Evolutionary conservation across 306 rosid genomes (phyloP), one percentile per base, ranked within the genome.

Genomic region (Betula pendula): DNA sequence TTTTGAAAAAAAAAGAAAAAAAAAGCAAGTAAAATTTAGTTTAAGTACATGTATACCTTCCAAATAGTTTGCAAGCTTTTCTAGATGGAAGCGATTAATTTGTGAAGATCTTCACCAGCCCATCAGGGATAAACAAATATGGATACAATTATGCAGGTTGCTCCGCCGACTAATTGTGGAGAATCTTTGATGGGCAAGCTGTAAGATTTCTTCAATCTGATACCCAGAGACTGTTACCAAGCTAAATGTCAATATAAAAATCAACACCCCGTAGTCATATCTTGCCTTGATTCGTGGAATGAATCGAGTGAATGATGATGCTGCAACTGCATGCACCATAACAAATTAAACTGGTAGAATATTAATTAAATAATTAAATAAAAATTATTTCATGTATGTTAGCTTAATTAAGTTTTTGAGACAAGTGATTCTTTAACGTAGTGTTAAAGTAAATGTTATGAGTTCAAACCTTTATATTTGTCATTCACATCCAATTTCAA

Each of bases 21-120:
- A 24, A 35, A 6, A 14, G 25, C 5, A 33, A 45, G 29, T 35
- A 2, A 40, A 3, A 8, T 2, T 48, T 44, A 29, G 63, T 49
- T 15, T 50, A n/a, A 42, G 9, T 13, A 8, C 11, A 29, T 11
- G n/a, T n/a, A 7, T 73, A 92, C 98, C 98, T 87, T 89, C 80
- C 10, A 95, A 82, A 44, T 66, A 89, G 76, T 83, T 88, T 25
- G 91, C 96, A n/a, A 95, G 88, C 79, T 90, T 92, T 53, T 88
- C 84, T n/a, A 90, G 50, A 44, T 90, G 89, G 45, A 92, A 89
- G 83, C 85, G 20, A 90, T 72, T 60, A 89, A 83, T 5, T 88
- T 89, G 73, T 92, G 97, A 79, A 95, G 95, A 16, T 88, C 96
- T 87, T 87, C 81, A 27, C 97, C 99, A 3, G 99, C 97, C 99